Percentiles rank a stretch among this genome's conserved stretches.
These are phyloP conservation scores for Geotrichum histeridarum DNA, from an alignment of 1,139 yeast genomes.

Conservation along the genomic window DNA sequence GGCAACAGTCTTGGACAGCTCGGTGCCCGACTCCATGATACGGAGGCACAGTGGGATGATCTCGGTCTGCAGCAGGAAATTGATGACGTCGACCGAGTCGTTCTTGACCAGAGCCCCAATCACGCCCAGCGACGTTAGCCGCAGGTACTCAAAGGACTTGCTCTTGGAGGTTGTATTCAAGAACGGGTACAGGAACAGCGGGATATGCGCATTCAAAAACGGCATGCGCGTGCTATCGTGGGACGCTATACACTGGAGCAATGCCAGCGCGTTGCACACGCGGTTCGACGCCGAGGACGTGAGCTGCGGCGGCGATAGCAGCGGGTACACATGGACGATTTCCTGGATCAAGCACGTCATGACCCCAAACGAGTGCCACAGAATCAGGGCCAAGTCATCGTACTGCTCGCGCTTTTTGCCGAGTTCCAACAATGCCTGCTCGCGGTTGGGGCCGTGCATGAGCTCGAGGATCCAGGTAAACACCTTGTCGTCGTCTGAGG, in stretches of 20 bases:
- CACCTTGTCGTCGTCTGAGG: slow-evolving; percentile 64
- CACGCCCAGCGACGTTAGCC: slow-evolving; percentile 90
- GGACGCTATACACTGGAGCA: slow-evolving; percentile 93
- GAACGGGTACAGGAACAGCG: slow-evolving; percentile 87
- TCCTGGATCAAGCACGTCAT: slow-evolving; percentile 90
- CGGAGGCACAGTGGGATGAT: slow-evolving; percentile 90
- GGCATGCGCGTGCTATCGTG: slow-evolving; percentile 84
- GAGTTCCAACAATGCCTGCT: slow-evolving; percentile 82
- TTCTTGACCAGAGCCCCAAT: slow-evolving; percentile 95
- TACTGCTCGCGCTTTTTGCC: slow-evolving; percentile 94
- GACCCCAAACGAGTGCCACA: slow-evolving; percentile 96
- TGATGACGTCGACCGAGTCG: slow-evolving; percentile 92
- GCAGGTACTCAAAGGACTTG: slow-evolving; percentile 85
- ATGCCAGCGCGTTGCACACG: slow-evolving; percentile 91
- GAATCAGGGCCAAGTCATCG: slow-evolving; percentile 84
- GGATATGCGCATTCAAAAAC: slow-evolving; percentile 85
- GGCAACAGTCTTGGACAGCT: slow-evolving; percentile 91
- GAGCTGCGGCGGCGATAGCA: slow-evolving; percentile 81
- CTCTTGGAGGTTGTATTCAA: slow-evolving; percentile 87
- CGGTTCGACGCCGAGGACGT: slow-evolving; percentile 86
- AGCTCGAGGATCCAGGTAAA: slow-evolving; percentile 87
- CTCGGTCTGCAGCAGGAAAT: slow-evolving; percentile 84
- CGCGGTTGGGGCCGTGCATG: slow-evolving; percentile 85
- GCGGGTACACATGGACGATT: slow-evolving; percentile 83
- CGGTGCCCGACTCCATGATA: slow-evolving; percentile 94